Evolutionary conservation across 352 stramenopile species (phyloP).

Genomic region (Globisporangium nunn): DNA sequence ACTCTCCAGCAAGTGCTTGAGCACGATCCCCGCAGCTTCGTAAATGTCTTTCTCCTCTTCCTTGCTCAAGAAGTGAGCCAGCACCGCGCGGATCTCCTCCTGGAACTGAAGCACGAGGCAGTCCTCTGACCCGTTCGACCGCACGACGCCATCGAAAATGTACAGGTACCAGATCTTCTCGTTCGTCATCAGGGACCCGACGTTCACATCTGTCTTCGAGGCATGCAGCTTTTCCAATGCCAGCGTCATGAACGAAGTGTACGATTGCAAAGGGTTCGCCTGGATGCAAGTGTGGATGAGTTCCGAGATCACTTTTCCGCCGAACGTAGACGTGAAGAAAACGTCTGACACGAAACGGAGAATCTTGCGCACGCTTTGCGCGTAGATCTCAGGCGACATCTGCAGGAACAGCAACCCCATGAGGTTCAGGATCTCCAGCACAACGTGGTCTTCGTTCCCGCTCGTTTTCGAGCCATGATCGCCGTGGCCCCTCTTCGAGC

Average conservation of each 20-base stretch:
- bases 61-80: constrained; percentile 32
- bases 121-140: constrained; percentile 25
- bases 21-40: constrained; percentile 31
- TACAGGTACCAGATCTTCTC: constrained; percentile 63
- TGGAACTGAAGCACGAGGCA: constrained; percentile 27
- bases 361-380: constrained; percentile 43
- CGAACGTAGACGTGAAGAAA: constrained; percentile 58
- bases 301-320: constrained; percentile 47
- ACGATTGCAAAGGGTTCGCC: constrained; percentile 29
- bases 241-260: constrained; percentile 33
- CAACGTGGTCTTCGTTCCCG: constrained; percentile 36
- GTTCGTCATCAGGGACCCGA: constrained; percentile 35
- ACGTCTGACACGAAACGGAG: constrained; percentile 41
- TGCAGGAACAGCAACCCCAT: constrained; percentile 53
- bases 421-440: constrained; percentile 55
- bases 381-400: constrained; percentile 58
- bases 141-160: constrained; percentile 46
- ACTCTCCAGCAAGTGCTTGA: constrained; percentile 36
- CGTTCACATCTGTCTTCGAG: constrained; percentile 25
- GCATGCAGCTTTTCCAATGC: constrained; percentile 41
- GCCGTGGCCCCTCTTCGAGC: constrained; percentile 11
- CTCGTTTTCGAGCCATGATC: constrained; percentile 14
- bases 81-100: constrained; percentile 29
- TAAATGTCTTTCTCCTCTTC: constrained; percentile 57
- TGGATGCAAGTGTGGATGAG: constrained; percentile 48